Conservation (phyloP, 129 eudicot species). For the Pittosporum tobira region DNA sequence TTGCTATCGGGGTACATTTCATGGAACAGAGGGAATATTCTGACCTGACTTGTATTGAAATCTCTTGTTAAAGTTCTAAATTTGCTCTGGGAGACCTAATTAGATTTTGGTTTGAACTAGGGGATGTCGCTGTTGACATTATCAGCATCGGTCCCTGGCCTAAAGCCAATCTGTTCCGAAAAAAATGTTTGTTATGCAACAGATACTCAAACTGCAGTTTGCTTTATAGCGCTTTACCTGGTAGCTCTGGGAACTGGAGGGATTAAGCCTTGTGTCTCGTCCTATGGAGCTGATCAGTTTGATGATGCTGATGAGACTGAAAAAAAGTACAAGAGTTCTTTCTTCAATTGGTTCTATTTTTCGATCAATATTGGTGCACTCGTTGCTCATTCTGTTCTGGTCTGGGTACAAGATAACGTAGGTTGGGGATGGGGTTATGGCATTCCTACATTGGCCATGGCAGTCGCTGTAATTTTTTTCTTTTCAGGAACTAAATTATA, state of each 20-base stretch:
- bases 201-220: constrained; percentile 6
- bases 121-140: constrained; percentile 6
- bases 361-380: constrained; percentile 15
- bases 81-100: no score
- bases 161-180: constrained; percentile 6
- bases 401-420: constrained; percentile 16
- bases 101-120: neutral
- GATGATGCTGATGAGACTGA: constrained; percentile 15
- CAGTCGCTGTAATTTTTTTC: constrained; percentile 10
- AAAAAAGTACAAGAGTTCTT: constrained; percentile 11
- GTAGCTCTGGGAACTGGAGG: constrained; percentile 13
- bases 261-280: constrained; percentile 6
- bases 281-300: constrained; percentile 17
- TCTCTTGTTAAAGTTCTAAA: no score
- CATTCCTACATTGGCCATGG: constrained; percentile 16
- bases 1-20: no score
- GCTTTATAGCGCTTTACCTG: constrained; percentile 1
- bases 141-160: constrained; percentile 10
- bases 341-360: constrained; percentile 13
- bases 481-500: constrained; percentile 5
- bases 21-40: no score
- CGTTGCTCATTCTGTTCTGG: constrained; percentile 10
- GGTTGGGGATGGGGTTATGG: constrained; percentile 17
- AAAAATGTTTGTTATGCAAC: constrained; percentile 10
- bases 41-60: neutral